Conservation (phyloP, 495 filamentous ascomycete species). For the Talaromyces proteolyticus region DNA sequence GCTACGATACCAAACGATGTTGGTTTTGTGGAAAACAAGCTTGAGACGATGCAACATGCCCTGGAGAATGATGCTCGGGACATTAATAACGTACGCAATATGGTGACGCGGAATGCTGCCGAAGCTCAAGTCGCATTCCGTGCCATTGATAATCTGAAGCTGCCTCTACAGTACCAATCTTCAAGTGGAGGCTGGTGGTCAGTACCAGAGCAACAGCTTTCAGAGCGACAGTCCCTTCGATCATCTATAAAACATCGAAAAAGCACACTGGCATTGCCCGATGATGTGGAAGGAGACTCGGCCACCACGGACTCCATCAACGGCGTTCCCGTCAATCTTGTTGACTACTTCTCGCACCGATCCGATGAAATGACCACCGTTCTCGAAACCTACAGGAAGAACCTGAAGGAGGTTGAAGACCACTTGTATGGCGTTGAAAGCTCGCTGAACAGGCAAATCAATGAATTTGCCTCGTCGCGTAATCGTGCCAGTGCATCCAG, state of each 20-base stretch:
- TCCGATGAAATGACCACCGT: constrained; percentile 65
- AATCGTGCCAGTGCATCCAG: constrained; percentile 40
- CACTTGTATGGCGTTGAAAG: constrained; percentile 73
- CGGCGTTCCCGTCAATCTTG: constrained; percentile 49
- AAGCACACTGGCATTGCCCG: constrained; percentile 37
- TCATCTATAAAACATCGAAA: constrained; percentile 32
- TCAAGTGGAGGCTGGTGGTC: constrained; percentile 38
- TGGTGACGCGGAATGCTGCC: constrained; percentile 61
- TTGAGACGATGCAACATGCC: constrained; percentile 66
- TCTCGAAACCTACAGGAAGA: constrained; percentile 58
- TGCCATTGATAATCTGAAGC: constrained; percentile 67
- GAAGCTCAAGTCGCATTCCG: constrained; percentile 71
- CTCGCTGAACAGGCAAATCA: constrained; percentile 61
- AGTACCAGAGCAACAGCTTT: constrained; percentile 35
- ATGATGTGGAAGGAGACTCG: constrained; percentile 56
- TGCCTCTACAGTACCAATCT: constrained; percentile 67
- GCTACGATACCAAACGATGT: constrained; percentile 67
- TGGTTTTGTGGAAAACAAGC: constrained; percentile 62
- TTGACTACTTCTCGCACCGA: constrained; percentile 70
- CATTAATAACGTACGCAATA: constrained; percentile 57
- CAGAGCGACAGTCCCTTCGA: constrained; percentile 31
- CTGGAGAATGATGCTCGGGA: constrained; percentile 67
- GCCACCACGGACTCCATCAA: constrained; percentile 29
- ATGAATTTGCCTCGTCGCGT: constrained; percentile 55
- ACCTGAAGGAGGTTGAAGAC: constrained; percentile 74